These are phyloP conservation scores for Yamadazyma taylorii DNA, from an alignment of 1,139 yeast genomes.

Conservation along the genomic window DNA sequence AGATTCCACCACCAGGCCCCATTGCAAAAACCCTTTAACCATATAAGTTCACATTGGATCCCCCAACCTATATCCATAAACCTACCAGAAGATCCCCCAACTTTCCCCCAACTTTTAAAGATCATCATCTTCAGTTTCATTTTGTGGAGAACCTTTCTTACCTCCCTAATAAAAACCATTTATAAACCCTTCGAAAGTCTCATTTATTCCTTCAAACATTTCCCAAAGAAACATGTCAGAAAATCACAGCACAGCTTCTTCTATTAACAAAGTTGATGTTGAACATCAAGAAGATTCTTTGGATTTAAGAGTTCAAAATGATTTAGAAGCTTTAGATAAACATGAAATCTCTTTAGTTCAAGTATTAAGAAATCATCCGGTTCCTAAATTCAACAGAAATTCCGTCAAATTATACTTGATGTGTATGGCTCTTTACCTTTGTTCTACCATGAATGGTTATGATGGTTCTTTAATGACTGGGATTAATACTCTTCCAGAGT, in stretches of 20 bases:
- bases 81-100: background rate
- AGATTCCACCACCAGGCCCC: too few species aligned
- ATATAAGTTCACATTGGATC: background rate
- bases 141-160: too few species aligned
- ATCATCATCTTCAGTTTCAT: background rate
- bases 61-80: conserved; percentile 1
- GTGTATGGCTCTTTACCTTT: conserved; percentile 9
- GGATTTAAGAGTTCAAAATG: background rate
- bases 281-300: conserved; percentile 2
- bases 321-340: conserved; percentile 3
- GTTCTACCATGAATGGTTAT: conserved; percentile 15
- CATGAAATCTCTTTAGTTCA: conserved; percentile 5
- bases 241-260: conserved; percentile 29
- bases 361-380: conserved; percentile 1
- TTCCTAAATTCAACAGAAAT: background rate
- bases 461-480: conserved; percentile 16
- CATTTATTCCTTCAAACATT: background rate
- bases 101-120: conserved; percentile 1
- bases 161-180: background rate
- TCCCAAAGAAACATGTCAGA: background rate
- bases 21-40: background rate
- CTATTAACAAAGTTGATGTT: conserved; percentile 28
- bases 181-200: background rate
- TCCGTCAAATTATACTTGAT: conserved; percentile 2
- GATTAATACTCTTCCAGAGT: conserved; percentile 16